phyloP scores from a whole-genome alignment of 108 stramenopile species.

The Cyclostephanos tholiformis region DNA sequence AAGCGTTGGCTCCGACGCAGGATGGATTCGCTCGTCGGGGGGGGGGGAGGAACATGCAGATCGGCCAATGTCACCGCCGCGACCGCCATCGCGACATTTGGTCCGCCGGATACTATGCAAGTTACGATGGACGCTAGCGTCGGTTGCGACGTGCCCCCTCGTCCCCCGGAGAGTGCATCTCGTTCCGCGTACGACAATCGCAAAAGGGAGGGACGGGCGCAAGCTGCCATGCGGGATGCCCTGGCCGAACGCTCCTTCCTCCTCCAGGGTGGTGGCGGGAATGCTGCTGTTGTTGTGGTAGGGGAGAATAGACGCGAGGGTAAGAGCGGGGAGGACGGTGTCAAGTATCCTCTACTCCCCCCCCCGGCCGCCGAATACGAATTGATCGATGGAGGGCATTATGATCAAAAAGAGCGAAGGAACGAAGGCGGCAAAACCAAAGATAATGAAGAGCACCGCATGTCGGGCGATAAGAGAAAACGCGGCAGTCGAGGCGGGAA shows the following conservation, averaged over 20 bases:
- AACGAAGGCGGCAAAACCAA: background rate
- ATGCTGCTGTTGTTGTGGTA: background rate
- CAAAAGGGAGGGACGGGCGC: conserved; percentile 29
- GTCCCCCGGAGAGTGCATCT: background rate
- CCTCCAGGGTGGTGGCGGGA: background rate
- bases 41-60: background rate
- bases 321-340: background rate
- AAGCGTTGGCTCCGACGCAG: conserved; percentile 7
- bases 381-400: background rate
- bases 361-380: background rate
- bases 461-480: background rate
- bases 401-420: background rate
- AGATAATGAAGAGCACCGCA: background rate
- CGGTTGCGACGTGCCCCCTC: background rate
- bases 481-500: background rate
- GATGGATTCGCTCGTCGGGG: background rate
- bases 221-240: conserved; percentile 49
- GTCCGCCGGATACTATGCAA: too few species aligned
- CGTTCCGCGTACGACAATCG: background rate
- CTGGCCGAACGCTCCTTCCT: conserved; percentile 37
- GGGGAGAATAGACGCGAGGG: background rate
- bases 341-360: conserved; percentile 10
- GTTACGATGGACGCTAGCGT: too few species aligned
- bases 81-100: too few species aligned
- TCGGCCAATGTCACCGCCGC: too few species aligned